phyloP scores from a whole-genome alignment of 2,329 filamentous ascomycete species.

The Diaporthe amygdali region DNA sequence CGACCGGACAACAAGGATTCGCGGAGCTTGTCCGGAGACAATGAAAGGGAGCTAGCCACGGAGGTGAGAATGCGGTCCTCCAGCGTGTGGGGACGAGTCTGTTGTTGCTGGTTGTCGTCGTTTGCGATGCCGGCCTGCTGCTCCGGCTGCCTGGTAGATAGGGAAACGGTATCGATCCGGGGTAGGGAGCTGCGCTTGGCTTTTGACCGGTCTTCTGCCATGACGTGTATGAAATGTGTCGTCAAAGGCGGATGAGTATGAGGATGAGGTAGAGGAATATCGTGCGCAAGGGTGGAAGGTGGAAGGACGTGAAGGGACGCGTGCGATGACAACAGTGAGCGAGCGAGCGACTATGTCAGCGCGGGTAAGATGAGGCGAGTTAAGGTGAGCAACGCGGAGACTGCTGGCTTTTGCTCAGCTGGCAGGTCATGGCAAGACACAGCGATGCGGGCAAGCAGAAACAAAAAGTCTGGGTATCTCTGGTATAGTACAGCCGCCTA shows the following conservation, averaged over 20 bases:
- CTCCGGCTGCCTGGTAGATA: background rate
- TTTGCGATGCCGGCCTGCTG: background rate
- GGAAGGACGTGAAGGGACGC: background rate
- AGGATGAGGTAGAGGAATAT: background rate
- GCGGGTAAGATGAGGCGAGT: background rate
- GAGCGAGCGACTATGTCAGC: background rate
- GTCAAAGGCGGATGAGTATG: background rate
- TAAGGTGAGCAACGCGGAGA: background rate
- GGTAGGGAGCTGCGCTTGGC: slow-evolving; percentile 21
- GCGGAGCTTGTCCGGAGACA: slow-evolving; percentile 21
- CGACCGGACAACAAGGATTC: slow-evolving; percentile 14
- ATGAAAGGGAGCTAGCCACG: slow-evolving; percentile 22
- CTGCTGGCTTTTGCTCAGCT: slow-evolving; percentile 4
- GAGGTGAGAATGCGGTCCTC: slow-evolving; percentile 24
- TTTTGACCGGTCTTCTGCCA: slow-evolving; percentile 22
- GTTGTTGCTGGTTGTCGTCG: background rate
- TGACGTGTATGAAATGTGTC: background rate
- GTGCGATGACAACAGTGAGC: background rate
- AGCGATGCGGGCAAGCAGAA: background rate
- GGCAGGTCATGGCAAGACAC: slow-evolving; percentile 17
- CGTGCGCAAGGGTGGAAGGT: background rate
- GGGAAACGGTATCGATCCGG: slow-evolving; percentile 16
- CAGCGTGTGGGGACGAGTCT: slow-evolving; percentile 16
- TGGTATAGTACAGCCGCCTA: slow-evolving; percentile 13
- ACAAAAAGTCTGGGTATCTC: slow-evolving; percentile 19